These are phyloP conservation scores for Talaromyces sp. DNA, from an alignment of 2,329 filamentous ascomycete species.

Conservation along the genomic window DNA sequence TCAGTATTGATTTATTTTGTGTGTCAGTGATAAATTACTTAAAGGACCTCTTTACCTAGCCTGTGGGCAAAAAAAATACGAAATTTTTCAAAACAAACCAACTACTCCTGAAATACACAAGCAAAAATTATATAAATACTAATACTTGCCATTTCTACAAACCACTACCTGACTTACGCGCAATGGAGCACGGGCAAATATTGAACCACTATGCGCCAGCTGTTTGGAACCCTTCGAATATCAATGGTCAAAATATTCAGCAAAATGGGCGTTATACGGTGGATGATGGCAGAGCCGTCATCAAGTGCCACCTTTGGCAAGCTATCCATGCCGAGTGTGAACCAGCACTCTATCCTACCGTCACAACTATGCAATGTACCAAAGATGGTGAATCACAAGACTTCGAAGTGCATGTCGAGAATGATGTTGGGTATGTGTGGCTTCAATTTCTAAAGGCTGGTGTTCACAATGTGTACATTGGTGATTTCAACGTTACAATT, in stretches of 20 bases:
- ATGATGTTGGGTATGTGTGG: background rate
- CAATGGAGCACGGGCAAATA: too few species aligned
- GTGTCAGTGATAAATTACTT: background rate
- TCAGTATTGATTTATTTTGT: background rate
- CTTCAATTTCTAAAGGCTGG: background rate
- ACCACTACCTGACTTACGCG: background rate
- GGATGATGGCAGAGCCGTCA: background rate
- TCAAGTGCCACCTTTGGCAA: background rate
- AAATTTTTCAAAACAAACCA: background rate
- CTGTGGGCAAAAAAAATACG: background rate
- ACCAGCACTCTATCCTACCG: background rate
- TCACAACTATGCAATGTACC: background rate
- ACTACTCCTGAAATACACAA: background rate
- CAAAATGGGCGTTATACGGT: background rate
- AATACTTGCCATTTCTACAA: background rate
- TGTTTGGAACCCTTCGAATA: background rate
- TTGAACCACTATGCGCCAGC: background rate
- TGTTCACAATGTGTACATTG: background rate
- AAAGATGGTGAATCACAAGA: background rate
- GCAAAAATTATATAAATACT: background rate
- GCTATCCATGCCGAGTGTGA: rapidly evolving
- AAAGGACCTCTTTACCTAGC: background rate
- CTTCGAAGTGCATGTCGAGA: background rate
- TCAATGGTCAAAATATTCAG: background rate
- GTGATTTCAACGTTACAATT: background rate